Percentiles rank a stretch among this genome's conserved stretches.
Evolutionary conservation across 257 asterid species (phyloP).

Genomic region (Petunia axillaris): DNA sequence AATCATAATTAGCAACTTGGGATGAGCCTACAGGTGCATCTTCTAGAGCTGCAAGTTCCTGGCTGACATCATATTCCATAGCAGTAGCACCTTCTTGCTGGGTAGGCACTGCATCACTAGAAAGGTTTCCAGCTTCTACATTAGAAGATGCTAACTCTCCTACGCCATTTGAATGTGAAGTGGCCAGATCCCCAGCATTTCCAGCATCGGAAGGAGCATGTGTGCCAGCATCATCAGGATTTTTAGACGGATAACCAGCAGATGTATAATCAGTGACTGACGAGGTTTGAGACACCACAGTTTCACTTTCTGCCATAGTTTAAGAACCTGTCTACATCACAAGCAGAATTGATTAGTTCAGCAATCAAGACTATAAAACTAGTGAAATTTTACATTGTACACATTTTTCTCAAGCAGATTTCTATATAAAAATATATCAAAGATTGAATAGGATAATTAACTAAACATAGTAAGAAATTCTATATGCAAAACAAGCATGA

Average conservation of each 20-base stretch:
- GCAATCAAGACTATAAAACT: not conserved
- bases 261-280: slow-evolving; percentile 17
- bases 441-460: not conserved
- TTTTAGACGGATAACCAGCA: slow-evolving; percentile 27
- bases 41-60: slow-evolving; percentile 41
- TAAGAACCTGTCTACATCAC: not conserved
- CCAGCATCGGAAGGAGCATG: slow-evolving; percentile 26
- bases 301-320: slow-evolving; percentile 41
- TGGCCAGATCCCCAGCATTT: slow-evolving; percentile 28
- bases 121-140: slow-evolving; percentile 29
- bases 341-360: not conserved
- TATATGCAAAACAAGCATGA: not conserved
- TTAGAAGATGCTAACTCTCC: slow-evolving; percentile 26
- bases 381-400: not conserved
- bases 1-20: slow-evolving; percentile 49
- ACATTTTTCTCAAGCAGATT: not conserved
- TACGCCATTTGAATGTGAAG: slow-evolving; percentile 22
- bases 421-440: not conserved
- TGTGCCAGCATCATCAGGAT: slow-evolving; percentile 28
- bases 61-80: slow-evolving; percentile 38
- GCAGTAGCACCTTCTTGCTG: slow-evolving; percentile 44
- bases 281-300: slow-evolving; percentile 34
- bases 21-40: slow-evolving; percentile 44
- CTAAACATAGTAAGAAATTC: not conserved
- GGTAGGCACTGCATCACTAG: slow-evolving; percentile 37